A percentile compares a stretch with the other conserved stretches of the same genome.
These are phyloP conservation scores for Meredithiella fracta DNA, from an alignment of 2,329 filamentous ascomycete species.

Conservation along the genomic window DNA sequence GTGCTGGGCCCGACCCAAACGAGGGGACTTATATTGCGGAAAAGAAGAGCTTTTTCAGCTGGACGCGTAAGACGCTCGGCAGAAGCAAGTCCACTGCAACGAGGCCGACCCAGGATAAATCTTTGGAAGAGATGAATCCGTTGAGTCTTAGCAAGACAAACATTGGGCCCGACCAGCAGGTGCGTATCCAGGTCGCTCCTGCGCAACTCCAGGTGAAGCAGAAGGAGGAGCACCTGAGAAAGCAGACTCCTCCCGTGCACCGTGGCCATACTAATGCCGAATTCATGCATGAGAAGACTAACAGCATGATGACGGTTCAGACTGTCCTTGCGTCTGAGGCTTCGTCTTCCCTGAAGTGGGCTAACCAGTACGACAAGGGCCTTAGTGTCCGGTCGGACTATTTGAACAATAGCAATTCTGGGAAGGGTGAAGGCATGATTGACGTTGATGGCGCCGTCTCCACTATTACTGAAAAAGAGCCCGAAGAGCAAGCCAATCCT, in stretches of 20 bases:
- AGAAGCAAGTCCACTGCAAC: conserved; percentile 54
- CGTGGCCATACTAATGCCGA: conserved; percentile 40
- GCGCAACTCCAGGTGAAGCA: conserved; percentile 63
- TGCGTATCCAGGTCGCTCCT: conserved; percentile 80
- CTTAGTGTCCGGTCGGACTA: conserved; percentile 65
- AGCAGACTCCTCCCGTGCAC: conserved; percentile 27
- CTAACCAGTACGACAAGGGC: conserved; percentile 84
- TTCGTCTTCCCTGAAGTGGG: conserved; percentile 92
- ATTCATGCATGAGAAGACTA: conserved; percentile 55
- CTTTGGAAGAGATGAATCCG: conserved; percentile 25
- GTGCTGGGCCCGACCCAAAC: conserved; percentile 69
- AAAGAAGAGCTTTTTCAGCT: conserved; percentile 89
- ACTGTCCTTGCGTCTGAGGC: conserved; percentile 72
- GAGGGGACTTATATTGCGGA: conserved; percentile 82
- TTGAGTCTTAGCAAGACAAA: conserved; percentile 56
- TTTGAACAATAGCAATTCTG: conserved; percentile 54
- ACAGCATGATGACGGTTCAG: conserved; percentile 77
- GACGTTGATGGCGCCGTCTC: conserved; percentile 10
- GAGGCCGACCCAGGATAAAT: conserved; percentile 35
- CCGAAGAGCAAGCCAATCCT: conserved; percentile 22
- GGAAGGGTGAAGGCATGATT: conserved; percentile 39
- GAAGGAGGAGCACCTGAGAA: conserved; percentile 34
- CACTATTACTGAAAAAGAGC: conserved; percentile 25
- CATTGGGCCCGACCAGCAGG: conserved; percentile 80
- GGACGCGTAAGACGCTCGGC: conserved; percentile 50